Evolutionary conservation across 2,329 filamentous ascomycete species (phyloP), one percentile per base, ranked within the genome.

Genomic region (Colletotrichum horii): DNA sequence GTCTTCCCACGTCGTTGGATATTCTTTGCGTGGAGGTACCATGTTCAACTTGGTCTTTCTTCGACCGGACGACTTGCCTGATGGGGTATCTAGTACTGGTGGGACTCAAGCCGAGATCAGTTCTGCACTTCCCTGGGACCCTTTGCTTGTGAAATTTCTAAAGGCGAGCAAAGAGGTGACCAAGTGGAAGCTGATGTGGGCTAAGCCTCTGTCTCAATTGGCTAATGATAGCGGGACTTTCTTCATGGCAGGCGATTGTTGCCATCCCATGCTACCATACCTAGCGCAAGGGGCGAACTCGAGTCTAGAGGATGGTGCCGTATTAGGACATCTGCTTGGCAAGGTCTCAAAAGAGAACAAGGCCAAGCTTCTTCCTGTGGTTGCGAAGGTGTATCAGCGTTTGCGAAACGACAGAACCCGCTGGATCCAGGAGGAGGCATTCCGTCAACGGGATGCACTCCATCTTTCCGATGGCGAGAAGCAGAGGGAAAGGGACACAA

Each of bases 181-280:
- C 74, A 88, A 89, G 76, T 89, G 87, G 87, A 83, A 84, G 4
- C 84, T 89, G 4, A 85, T 83, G 71, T 87, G 88, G 70, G 82
- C 86, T 11, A 79, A 80, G 6, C 79, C 83, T 30, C 80, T 89
- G 48, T 77, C 81, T 1, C 79, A 80, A 7, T 89, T 86, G 87
- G 81, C 83, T 0, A 83, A 87, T 76, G 80, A 82, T 0, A 79
- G 78, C 3, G 85, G 85, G 19, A 84, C 83, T 34, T 84, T 82
- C 11, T 81, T 81, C n/a, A 79, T 88, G 24, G 79, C 88, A 6
- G 87, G 87, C 5, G 87, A 88, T 69, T 79, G 83, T 8, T 85
- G 83, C 70, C 87, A 89, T 78, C 86, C 87, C 0, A 88, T 87
- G 80, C 83, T 89, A 5, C 87, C 87, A 0, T 88, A 89, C 75